These are phyloP conservation scores for Halophytophthora batemanensis DNA, from an alignment of 352 stramenopile genomes.

Conservation along the genomic window DNA sequence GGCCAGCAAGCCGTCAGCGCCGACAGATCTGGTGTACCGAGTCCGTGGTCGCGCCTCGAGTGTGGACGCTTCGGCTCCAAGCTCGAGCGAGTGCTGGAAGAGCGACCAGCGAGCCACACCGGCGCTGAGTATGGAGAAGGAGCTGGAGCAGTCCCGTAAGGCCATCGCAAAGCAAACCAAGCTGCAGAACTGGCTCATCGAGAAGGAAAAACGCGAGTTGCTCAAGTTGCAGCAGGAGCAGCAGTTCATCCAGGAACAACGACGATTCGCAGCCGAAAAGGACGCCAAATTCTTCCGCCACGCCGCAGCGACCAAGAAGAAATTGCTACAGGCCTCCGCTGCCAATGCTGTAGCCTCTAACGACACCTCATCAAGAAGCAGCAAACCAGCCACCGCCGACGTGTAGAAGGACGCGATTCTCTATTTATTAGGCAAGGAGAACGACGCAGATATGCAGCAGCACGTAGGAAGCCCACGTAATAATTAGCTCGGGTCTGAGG, in stretches of 20 bases:
- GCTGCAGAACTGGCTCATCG: constrained; percentile 85
- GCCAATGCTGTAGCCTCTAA: background rate
- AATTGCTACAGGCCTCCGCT: constrained; percentile 26
- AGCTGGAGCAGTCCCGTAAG: constrained; percentile 66
- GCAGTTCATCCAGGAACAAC: constrained; percentile 74
- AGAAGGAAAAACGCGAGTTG: constrained; percentile 86
- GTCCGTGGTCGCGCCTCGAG: constrained; percentile 51
- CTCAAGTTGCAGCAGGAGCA: constrained; percentile 79
- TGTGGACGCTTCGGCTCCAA: constrained; percentile 10
- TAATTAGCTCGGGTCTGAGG: constrained; percentile 7
- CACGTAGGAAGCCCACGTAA: constrained; percentile 1
- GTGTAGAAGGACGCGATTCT: constrained; percentile 20
- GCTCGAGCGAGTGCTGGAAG: constrained; percentile 38
- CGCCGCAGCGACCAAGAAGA: constrained; percentile 71
- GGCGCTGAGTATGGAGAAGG: constrained; percentile 47
- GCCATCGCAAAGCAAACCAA: constrained; percentile 90
- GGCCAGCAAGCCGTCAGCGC: constrained; percentile 10
- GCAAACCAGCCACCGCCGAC: constrained; percentile 29
- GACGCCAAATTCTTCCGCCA: constrained; percentile 81
- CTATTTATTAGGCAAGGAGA: constrained; percentile 24
- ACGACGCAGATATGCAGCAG: constrained; percentile 6
- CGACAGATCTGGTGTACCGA: constrained; percentile 57
- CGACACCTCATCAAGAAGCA: constrained; percentile 3
- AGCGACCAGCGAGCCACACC: constrained; percentile 35
- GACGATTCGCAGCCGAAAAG: constrained; percentile 47